These are phyloP conservation scores for Chaetomium cochliodes DNA, from an alignment of 495 filamentous ascomycete species.

Conservation along the genomic window DNA sequence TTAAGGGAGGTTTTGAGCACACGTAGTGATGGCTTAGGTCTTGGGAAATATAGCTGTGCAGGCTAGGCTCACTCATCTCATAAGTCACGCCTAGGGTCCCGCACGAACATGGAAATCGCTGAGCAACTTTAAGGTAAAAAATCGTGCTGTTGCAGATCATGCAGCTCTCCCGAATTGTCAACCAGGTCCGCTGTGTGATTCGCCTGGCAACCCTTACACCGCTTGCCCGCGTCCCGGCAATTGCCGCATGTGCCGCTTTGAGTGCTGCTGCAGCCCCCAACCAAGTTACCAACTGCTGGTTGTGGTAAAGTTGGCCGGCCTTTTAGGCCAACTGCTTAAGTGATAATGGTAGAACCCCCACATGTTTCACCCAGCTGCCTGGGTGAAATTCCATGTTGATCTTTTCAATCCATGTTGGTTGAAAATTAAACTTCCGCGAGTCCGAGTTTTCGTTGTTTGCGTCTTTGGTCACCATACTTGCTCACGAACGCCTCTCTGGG, in stretches of 20 bases:
- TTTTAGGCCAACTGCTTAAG: neutral
- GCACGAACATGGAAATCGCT: too few species aligned
- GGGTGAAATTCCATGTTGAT: neutral
- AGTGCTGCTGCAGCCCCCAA: neutral
- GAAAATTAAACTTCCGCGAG: too few species aligned
- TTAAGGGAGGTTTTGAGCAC: too few species aligned
- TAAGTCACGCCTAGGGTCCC: too few species aligned
- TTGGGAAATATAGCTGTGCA: too few species aligned
- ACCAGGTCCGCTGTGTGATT: conserved; percentile 2
- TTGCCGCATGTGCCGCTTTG: neutral
- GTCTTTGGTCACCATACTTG: too few species aligned
- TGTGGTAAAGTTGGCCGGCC: neutral
- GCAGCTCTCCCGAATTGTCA: neutral
- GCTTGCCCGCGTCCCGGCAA: neutral
- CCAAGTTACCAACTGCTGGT: neutral
- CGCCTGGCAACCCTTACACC: neutral
- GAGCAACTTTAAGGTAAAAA: too few species aligned
- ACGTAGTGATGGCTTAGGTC: too few species aligned
- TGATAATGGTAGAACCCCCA: neutral
- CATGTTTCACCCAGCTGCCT: neutral
- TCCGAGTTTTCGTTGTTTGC: too few species aligned
- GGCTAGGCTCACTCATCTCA: too few species aligned
- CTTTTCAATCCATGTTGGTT: neutral
- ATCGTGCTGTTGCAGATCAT: neutral
- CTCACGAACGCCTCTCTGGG: too few species aligned